Base-by-base conservation (phyloP, 352 stramenopile genomes). In the Phytophthora macrochlamydospora region DNA sequence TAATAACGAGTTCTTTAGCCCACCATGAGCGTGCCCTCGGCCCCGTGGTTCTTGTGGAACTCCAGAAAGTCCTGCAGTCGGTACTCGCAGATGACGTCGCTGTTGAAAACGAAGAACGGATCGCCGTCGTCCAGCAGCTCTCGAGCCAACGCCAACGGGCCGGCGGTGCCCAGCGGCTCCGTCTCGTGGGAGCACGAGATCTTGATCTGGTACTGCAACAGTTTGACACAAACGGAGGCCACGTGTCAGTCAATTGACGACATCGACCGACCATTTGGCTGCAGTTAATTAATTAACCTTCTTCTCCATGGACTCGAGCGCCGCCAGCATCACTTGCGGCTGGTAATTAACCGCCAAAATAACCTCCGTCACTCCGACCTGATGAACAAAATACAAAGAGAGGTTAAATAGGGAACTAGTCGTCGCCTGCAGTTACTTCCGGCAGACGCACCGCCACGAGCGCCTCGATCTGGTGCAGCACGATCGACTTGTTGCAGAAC, bases 81-180 rank as follows among this genome's bases (percentile, higher is more conserved):
- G 65, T 95, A 96, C 67, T 93, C 83, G 55, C 89, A 96, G 52
- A 93, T 93, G 44, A 96, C 85, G 74, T 97, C 90, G 62, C 85
- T 94, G 73, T 97, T 97, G 69, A 97, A 94, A 11, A 97, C 90
- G 52, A 97, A 97, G 69, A 97, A 97, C 61, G 89, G 83, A 33
- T 96, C 90, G 0, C 86, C 89, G 49, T 90, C 80, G 33, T 96
- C 83, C 63, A 97, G 72, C 55, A 95, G 75, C 30, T 95, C 87
- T 8, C 85, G 78, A 38, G 90, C 90, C 4, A 97, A 68, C 7
- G 87, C 90, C 40, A 97, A 72, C 8, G 90, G 90, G 0, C 90
- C 90, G 0, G 88, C 90, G 29, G 89, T 95, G 46, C 89, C 89
- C 69, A 96, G 55, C 9, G 89, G 89, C 69, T 94, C 87, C 2